Evolutionary conservation across 805 yeast species (phyloP), one percentile per base, ranked within the genome.

Genomic region (Metschnikowia gruessii): DNA sequence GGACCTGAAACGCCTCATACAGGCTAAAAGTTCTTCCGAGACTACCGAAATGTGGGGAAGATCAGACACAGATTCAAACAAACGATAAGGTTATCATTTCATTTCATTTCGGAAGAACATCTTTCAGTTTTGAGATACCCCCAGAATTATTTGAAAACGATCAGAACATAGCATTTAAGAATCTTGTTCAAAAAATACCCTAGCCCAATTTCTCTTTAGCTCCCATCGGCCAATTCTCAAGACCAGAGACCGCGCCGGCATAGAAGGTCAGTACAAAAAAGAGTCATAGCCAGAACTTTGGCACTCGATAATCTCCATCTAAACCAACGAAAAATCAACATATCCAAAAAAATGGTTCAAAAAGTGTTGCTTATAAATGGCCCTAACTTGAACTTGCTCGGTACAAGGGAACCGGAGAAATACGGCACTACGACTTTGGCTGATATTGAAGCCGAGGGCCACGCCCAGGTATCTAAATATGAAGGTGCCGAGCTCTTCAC

Each of bases 341-440:
- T 5, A 40, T 10, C 16, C 4, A 13, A 10, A 15, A 46, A 13
- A 39, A 69, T 69, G 74, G 74, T 65, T 3, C 65, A 68, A 44
- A 68, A 68, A 52, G 72, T 75, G n/a, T 62, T 75, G 15, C 64
- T 75, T 13, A 60, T 75, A 35, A 76, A 75, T 53, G 80, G 80
- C 10, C 80, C 80, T 34, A 75, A 75, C 57, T 62, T 75, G 53
- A 75, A 75, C 52, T 61, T 76, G n/a, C 64, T 76, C 44, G 80
- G 80, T 15, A 59, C 56, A n/a, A 50, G 58, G 26, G 58, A 55
- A 51, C 80, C 80, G 3, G 78, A 73, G 52, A 75, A 75, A 49
- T 76, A 76, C 52, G 80, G 80, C 9, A 67, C 77, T 17, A 72
- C 75, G 0, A 66, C 78, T 1, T 56, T 76, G 28, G 52, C 58